A percentile compares a stretch with the other conserved stretches of the same genome.
Evolutionary conservation across 106 monocot species (phyloP).

Genomic region (Dendrobium huoshanense): DNA sequence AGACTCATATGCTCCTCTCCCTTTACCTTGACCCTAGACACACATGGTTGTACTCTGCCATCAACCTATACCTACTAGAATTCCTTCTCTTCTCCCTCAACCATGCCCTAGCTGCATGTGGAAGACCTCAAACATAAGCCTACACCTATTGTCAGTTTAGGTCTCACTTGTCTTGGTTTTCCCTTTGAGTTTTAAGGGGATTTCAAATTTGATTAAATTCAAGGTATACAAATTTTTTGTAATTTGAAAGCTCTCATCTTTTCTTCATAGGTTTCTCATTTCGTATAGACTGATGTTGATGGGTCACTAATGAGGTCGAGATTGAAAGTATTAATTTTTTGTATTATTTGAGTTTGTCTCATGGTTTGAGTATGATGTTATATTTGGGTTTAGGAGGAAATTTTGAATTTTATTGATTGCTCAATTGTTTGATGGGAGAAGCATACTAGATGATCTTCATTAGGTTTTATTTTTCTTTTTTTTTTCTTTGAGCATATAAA

Average conservation of each 20-base stretch:
- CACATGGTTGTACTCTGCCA: no score
- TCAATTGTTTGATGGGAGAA: not conserved
- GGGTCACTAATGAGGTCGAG: constrained; percentile 8
- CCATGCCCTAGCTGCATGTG: no score
- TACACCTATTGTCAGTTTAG: not conserved
- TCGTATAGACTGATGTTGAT: constrained; percentile 1
- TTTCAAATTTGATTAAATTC: not conserved
- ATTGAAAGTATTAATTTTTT: constrained; percentile 15
- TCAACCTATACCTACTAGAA: no score
- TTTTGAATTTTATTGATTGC: not conserved
- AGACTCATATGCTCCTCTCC: no score
- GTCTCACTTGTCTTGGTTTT: not conserved
- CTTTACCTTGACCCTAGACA: no score
- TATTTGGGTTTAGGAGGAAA: not conserved
- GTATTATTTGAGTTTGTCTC: not conserved
- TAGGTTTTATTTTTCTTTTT: not conserved
- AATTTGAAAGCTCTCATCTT: not conserved
- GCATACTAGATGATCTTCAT: not conserved
- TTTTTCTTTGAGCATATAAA: not conserved
- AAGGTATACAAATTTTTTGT: not conserved
- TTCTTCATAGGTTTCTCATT: constrained; percentile 10
- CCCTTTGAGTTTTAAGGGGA: not conserved
- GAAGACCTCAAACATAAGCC: no score
- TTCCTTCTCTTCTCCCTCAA: no score
- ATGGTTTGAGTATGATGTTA: not conserved